Base-by-base conservation (phyloP, 805 yeast species). In the Pichia californica region DNA sequence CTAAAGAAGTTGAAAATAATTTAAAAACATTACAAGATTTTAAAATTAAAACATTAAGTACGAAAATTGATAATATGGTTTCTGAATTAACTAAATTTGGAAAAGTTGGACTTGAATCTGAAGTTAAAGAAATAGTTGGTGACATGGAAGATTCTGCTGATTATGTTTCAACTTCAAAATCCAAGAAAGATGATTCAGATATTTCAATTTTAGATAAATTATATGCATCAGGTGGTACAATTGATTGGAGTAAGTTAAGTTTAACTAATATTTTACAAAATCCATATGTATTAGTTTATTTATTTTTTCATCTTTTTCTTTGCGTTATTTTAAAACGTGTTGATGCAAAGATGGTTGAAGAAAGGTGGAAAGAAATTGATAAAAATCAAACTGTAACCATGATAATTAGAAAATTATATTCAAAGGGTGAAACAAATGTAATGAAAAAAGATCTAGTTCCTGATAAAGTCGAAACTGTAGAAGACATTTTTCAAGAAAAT, bases 1-100 rank as follows among this genome's bases (percentile, higher is more conserved):
- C 84, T 37, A 71, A 76, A 35, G 93, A 84, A 52, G 81, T 83
- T 7, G 85, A 81, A 52, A 80, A 79, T 23, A 71, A 79, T 36
- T 48, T 64, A 31, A 57, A 55, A 36, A 58, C 63, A n/a, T 43
- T 66, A 32, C 50, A 58, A 37, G 64, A 62, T 35, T 59, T 63
- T 51, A 66, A 63, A 69, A 77, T 43, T 36, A 48, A 46, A 23
- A 43, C 56, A 11, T 39, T 62, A 16, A 50, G 54, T 15, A 34
- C 44, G 5, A 49, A 48, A 15, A 49, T 60, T 20, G 36, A 49
- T 11, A 27, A 14, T 5, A 43, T 34, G 33, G 26, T 23, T 10
- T 19, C 26, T 15, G 31, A 34, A 19, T 34, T 26, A 19, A 19
- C 28, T 19, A 31, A 28, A 23, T 6, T 28, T n/a, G 21, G 33